Conservation (phyloP, 768 basidiomycete genomes). For the Scleroderma citrinum region DNA sequence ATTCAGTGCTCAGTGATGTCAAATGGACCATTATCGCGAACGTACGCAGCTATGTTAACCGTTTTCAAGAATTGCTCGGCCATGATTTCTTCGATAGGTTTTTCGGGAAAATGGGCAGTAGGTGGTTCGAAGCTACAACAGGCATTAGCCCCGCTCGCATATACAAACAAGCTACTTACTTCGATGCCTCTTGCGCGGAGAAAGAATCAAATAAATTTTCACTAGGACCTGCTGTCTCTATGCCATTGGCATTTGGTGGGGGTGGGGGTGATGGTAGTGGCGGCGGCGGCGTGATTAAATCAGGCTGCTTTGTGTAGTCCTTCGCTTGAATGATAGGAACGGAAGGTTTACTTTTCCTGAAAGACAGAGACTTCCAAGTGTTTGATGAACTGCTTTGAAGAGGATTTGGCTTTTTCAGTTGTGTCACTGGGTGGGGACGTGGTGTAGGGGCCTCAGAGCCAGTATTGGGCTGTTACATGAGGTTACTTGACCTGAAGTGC, state of each 20-base stretch:
- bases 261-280: too few species aligned
- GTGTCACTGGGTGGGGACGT: not conserved
- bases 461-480: slow-evolving; percentile 13
- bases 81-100: slow-evolving; percentile 15
- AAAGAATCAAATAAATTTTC: slow-evolving; percentile 6
- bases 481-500: not conserved
- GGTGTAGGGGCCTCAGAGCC: slow-evolving; percentile 5
- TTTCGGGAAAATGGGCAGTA: slow-evolving; percentile 10
- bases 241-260: slow-evolving; percentile 1
- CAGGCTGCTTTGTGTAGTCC: slow-evolving; percentile 4
- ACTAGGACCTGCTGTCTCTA: not conserved
- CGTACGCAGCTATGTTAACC: slow-evolving; percentile 22
- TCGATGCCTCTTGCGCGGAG: slow-evolving; percentile 8
- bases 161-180: slow-evolving; percentile 8
- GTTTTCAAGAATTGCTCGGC: slow-evolving; percentile 23
- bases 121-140: slow-evolving; percentile 3
- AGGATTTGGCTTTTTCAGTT: slow-evolving; percentile 27
- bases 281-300: slow-evolving; percentile 1
- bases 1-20: not conserved
- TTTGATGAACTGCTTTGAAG: slow-evolving; percentile 12
- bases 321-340: slow-evolving; percentile 9
- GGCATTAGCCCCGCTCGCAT: not conserved
- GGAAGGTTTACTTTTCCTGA: slow-evolving; percentile 37
- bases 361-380: slow-evolving; percentile 30
- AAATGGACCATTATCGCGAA: not conserved